Evolutionary conservation across 2,329 filamentous ascomycete species (phyloP), one percentile per base, ranked within the genome.

Genomic region (Fusarium incarnatum): DNA sequence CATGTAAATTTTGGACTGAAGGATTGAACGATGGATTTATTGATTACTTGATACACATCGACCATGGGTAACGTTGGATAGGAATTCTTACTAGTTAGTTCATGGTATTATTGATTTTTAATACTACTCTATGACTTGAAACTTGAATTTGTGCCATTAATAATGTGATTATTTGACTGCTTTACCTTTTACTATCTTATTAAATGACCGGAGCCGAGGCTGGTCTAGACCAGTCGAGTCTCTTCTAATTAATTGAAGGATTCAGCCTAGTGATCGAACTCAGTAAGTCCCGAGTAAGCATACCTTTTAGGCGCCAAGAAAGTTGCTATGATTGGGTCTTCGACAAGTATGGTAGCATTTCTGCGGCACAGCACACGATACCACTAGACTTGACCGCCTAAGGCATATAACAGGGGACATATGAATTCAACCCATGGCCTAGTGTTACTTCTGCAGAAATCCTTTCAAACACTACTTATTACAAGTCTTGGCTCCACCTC

Each of bases 91-190:
- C 40, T 60, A 60, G 30, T 30, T 60, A 54, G 41, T 60, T 50
- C 61, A 45, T 54, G 47, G 25, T 66, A 53, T 54, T 63, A 40
- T 66, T 66, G 66, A 66, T 66, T 60, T 64, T 37, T 66, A 66
- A 66, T 66, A 49, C 23, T 28, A 41, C 23, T 37, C 18, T 25
- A 40, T 48, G 50, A 56, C 23, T 40, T 37, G 8, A 32, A 48
- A 3, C 9, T 11, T n/a, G 5, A n/a, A 37, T n/a, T n/a, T 12
- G 7, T 44, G 20, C 8, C 28, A 32, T 32, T 7, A 2, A 15
- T 8, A 18, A 5, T 18, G 27, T 18, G n/a, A 32, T 6, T 30
- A 6, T 13, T 32, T 5, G 15, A 32, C 34, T 11, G 8, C 5
- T 34, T 6, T 5, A 18, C 16, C 32, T 5, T n/a, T 11, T 37